Evolutionary conservation across 192 early-diverging fungal genomes (phyloP), one percentile per base, ranked within the genome.

Genomic region (Pilobolus umbonatus): DNA sequence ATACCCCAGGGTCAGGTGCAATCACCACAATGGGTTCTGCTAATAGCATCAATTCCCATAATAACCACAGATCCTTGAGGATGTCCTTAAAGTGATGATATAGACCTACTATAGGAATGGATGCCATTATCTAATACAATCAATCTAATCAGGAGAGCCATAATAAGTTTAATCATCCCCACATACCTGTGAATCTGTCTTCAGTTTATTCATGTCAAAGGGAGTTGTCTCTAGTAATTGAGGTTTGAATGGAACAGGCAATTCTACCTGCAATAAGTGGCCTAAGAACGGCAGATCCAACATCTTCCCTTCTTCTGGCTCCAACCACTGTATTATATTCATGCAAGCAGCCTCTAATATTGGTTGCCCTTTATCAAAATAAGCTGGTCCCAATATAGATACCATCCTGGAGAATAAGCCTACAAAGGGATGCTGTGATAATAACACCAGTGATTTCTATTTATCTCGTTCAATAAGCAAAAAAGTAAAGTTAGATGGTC

Each of bases 31-130:
- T 74, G 22, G 92, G 84, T 69, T 97, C 93, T 25, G 85, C 94
- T 29, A 97, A 70, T 15, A 95, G 73, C 81, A 98, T 88, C 57
- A 97, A 75, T 75, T 98, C 96, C 94, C 94, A 98, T 52, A 88
- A 84, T 47, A 85, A 67, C 92, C 93, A 97, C 56, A 95, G 62
- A 61, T 90, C 83, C 25, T 86, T 88, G 19, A 94, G 73, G 30
- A 89, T 68, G 73, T 79, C 86, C 57, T 78, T 83, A 69, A 91
- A 96, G 78, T 77, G 88, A 58, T 76, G 83, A 48, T 86, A 91
- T 73, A 84, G 83, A 56, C 72, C 86, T 55, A 76, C 87, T 48
- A 63, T 84, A 21, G 84, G 81, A 25, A 86, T 71, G 31, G 79
- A 85, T 6, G 84, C 84, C 43, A 88, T 66, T 42, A 91, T 87